Percentiles rank a stretch among this genome's conserved stretches.
These are phyloP conservation scores for Vitis hybrid DNA, from an alignment of 177 flowering plant genomes.

Conservation along the genomic window DNA sequence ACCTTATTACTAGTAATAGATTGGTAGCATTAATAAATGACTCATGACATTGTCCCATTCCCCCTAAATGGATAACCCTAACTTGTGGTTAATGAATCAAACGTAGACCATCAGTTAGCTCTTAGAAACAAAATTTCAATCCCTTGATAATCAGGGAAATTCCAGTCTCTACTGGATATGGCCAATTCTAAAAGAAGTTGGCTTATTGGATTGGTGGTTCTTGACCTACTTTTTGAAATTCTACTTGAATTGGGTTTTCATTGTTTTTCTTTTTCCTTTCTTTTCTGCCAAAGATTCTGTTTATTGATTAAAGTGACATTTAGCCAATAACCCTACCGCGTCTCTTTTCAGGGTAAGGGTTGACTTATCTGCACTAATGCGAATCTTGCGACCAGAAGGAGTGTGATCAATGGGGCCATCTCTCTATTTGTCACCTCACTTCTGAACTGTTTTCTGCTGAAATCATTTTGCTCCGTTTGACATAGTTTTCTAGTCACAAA, in stretches of 20 bases:
- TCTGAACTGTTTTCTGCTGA: constrained; percentile 3
- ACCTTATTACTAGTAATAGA: neutral
- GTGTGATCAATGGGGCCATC: neutral
- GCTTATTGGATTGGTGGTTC: too few relatives aligned
- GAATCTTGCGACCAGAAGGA: neutral
- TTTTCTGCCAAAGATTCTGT: neutral
- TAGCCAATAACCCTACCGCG: neutral
- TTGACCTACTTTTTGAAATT: too few relatives aligned
- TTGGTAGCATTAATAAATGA: neutral
- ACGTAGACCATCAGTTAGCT: too few relatives aligned
- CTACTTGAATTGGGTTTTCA: too few relatives aligned
- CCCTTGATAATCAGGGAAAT: too few relatives aligned
- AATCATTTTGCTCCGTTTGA: neutral
- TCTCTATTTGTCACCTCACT: neutral
- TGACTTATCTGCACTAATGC: neutral
- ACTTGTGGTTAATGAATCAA: too few relatives aligned
- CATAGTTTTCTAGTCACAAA: neutral
- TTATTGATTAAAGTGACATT: neutral
- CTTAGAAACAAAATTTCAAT: too few relatives aligned
- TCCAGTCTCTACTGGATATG: too few relatives aligned
- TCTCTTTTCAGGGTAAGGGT: constrained; percentile 19
- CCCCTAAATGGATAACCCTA: too few relatives aligned
- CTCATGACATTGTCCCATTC: neutral
- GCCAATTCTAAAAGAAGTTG: too few relatives aligned
- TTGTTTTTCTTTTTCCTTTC: too few relatives aligned